Evolutionary conservation across 805 yeast species (phyloP).

Genomic region (Lipomyces mesembrius): DNA sequence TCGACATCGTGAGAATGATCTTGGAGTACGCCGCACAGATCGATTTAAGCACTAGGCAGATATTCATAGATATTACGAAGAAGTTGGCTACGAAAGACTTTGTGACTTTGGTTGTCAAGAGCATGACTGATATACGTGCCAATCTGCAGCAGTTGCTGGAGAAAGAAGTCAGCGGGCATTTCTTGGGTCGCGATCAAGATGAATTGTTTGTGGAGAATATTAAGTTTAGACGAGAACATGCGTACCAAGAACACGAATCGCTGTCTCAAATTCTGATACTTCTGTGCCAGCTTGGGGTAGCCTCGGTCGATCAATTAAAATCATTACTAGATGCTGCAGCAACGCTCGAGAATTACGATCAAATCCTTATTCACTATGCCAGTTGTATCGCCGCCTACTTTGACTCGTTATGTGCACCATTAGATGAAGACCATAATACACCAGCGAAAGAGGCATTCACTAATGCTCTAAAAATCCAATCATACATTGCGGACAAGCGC

Average conservation of each 20-base stretch:
- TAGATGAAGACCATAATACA: slow-evolving; percentile 4
- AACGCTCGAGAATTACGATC: slow-evolving; percentile 62
- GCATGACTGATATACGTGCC: slow-evolving; percentile 63
- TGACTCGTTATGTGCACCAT: slow-evolving; percentile 20
- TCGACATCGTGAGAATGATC: slow-evolving; percentile 51
- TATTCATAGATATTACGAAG: slow-evolving; percentile 25
- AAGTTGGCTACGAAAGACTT: slow-evolving; percentile 38
- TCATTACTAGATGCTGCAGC: slow-evolving; percentile 54
- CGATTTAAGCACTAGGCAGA: slow-evolving; percentile 16
- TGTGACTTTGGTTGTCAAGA: slow-evolving; percentile 53
- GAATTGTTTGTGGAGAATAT: slow-evolving; percentile 55
- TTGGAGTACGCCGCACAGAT: slow-evolving; percentile 29
- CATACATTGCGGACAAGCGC: slow-evolving; percentile 15
- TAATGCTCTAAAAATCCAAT: slow-evolving; percentile 31
- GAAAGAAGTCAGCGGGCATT: slow-evolving; percentile 57
- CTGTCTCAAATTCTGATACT: slow-evolving; percentile 67
- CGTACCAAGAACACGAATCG: slow-evolving; percentile 69
- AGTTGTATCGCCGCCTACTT: slow-evolving; percentile 48
- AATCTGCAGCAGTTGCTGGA: slow-evolving; percentile 57
- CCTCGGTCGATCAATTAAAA: slow-evolving; percentile 46
- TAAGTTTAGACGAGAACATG: slow-evolving; percentile 63
- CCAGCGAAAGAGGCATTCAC: slow-evolving; percentile 6
- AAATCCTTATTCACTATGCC: slow-evolving; percentile 64
- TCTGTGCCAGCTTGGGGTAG: slow-evolving; percentile 47
- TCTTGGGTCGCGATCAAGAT: slow-evolving; percentile 53